Base-by-base conservation (phyloP, 345 rosid species). In the Mercurialis annua region DNA sequence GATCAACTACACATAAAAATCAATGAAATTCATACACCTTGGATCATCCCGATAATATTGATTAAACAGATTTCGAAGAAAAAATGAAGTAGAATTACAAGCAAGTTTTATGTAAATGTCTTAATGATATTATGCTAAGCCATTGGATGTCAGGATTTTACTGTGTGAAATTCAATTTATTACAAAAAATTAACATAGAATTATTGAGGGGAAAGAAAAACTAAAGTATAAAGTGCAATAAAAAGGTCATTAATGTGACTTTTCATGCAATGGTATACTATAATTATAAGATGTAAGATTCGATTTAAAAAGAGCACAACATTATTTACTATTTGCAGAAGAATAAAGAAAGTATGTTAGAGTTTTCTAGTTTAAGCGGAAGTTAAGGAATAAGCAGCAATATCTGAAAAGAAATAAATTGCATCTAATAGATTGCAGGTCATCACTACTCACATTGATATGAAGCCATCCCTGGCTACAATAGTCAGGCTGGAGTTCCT, bases 391-490 rank as follows among this genome's bases (percentile, higher is more conserved):
- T 16, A 50, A 33, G 50, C n/a, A 38, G 51, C 3, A 70, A 31
- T 31, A 48, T 43, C 29, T 11, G 5, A 5, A 54, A 21, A 7
- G 20, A 17, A 43, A 30, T 62, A 54, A 62, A 20, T 40, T 58
- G 6, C 14, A 17, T 48, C 33, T 23, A 26, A 34, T 18, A 59
- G 5, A 29, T 18, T 18, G 27, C 23, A 1, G 8, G 30, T 20
- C 18, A 43, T 6, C 24, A 46, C 54, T 76, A 71, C 85, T 88
- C 73, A 88, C 92, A 56, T 75, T 59, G 50, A 71, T 31, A 81
- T 42, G 71, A 73, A 77, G 54, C 85, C 76, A 51, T 81, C 82
- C 51, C 90, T 86, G 30, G 65, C 70, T 67, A 78, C 67, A 61
- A 72, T 82, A 77, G 79, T 83, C 68, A 62, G 38, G 30, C 77